phyloP scores from a whole-genome alignment of 2,329 filamentous ascomycete species.

The Coniochaeta ligniaria region DNA sequence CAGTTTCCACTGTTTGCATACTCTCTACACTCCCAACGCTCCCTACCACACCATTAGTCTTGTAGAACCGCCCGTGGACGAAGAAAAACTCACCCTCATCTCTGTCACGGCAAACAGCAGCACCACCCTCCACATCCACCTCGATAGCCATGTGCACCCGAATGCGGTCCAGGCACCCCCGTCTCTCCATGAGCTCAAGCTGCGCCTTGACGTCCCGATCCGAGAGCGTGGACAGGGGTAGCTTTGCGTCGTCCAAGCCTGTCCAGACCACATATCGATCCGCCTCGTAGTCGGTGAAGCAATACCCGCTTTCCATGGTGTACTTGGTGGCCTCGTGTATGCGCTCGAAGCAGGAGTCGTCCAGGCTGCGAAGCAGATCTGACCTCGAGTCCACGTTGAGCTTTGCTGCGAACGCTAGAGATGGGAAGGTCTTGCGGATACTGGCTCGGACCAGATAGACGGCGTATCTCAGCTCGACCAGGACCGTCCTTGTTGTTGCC shows the following conservation, averaged over 20 bases:
- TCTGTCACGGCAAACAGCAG: background rate
- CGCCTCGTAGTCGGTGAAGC: background rate
- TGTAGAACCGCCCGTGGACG: background rate
- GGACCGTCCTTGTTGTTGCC: background rate
- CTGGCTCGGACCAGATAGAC: background rate
- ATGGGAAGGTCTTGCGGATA: background rate
- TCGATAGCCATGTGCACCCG: constrained; percentile 1
- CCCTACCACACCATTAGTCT: background rate
- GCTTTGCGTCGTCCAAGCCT: background rate
- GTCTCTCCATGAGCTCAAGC: background rate
- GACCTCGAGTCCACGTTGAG: background rate
- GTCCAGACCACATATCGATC: constrained; percentile 1
- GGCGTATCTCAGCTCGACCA: background rate
- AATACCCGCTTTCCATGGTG: background rate
- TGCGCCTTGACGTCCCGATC: background rate
- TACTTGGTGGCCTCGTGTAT: background rate
- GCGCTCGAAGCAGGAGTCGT: background rate
- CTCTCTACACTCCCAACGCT: background rate
- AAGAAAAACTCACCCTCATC: background rate
- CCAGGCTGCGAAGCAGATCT: background rate
- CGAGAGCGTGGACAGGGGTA: background rate
- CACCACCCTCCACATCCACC: background rate
- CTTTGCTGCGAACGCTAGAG: background rate
- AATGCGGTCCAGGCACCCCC: background rate
- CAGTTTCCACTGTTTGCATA: background rate